A percentile compares a stretch with the other conserved stretches of the same genome.
phyloP scores from a whole-genome alignment of 1,284 basidiomycete species.

The Peniophora sp. region DNA sequence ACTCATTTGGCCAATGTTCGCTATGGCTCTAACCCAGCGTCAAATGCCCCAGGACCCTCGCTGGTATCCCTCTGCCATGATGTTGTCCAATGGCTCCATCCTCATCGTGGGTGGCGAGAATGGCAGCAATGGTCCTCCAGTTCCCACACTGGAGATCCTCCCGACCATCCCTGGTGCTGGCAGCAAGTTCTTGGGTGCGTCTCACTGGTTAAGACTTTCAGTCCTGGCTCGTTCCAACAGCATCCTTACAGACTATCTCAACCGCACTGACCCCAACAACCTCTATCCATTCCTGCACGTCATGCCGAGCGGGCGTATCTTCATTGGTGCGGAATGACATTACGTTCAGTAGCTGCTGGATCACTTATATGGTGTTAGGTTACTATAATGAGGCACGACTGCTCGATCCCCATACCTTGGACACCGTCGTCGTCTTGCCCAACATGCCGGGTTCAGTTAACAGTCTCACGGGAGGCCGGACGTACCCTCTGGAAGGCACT shows the following conservation, averaged over 20 bases:
- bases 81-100: constrained; percentile 63
- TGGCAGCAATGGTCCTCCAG: constrained; percentile 57
- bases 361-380: no score
- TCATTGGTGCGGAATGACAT: constrained; percentile 58
- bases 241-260: constrained; percentile 27
- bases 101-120: constrained; percentile 67
- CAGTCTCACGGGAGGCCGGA: constrained; percentile 63
- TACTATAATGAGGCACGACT: constrained; percentile 79
- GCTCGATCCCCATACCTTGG: constrained; percentile 55
- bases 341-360: no score
- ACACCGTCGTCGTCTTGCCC: constrained; percentile 51
- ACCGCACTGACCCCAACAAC: constrained; percentile 66
- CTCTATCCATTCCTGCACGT: constrained; percentile 71
- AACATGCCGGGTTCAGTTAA: constrained; percentile 72
- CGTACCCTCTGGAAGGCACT: constrained; percentile 71
- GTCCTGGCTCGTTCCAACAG: not conserved
- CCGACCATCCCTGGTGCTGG: constrained; percentile 34
- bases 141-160: constrained; percentile 59
- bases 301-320: constrained; percentile 56
- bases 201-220: no score
- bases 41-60: constrained; percentile 39
- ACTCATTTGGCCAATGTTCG: not conserved
- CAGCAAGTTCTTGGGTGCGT: constrained; percentile 27
- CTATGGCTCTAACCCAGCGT: not conserved
- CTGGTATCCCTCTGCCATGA: constrained; percentile 64